Conservation (phyloP, 768 basidiomycete species). For the Leucogyrophana mollusca region DNA sequence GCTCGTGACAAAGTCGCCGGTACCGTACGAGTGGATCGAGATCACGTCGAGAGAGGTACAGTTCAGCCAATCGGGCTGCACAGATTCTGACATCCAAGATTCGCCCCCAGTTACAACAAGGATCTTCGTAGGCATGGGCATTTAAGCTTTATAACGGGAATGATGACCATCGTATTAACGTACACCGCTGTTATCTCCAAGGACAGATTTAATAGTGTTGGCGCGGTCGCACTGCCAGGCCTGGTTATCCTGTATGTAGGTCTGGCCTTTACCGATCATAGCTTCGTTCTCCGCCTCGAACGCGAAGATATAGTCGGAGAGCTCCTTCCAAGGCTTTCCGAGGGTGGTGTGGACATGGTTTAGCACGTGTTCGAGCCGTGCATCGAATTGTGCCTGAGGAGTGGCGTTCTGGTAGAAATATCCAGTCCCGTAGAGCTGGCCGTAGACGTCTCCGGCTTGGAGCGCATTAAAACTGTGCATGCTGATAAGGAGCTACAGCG, state of each 20-base stretch:
- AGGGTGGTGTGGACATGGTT: slow-evolving; percentile 37
- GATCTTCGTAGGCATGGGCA: too few species aligned
- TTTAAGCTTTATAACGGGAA: too few species aligned
- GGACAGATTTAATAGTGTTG: slow-evolving; percentile 18
- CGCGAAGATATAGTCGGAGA: slow-evolving; percentile 36
- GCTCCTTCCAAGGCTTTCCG: slow-evolving; percentile 36
- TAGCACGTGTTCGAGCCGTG: slow-evolving; percentile 35
- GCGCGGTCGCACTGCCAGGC: slow-evolving; percentile 29
- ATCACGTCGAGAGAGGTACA: slow-evolving; percentile 32
- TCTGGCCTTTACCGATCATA: slow-evolving; percentile 28
- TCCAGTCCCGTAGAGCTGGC: slow-evolving; percentile 27
- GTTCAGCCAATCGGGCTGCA: slow-evolving; percentile 20
- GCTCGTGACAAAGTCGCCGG: slow-evolving; percentile 25
- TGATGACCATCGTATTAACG: too few species aligned
- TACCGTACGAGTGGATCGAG: slow-evolving; percentile 37
- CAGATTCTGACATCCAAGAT: slow-evolving; percentile 26
- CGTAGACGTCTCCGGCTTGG: slow-evolving; percentile 32
- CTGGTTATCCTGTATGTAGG: slow-evolving; percentile 13
- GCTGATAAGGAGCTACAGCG: slow-evolving; percentile 14
- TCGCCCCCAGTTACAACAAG: slow-evolving; percentile 29
- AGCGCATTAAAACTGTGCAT: slow-evolving; percentile 33
- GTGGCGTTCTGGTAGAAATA: slow-evolving; percentile 31
- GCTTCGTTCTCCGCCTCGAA: slow-evolving; percentile 38
- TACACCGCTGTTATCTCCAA: slow-evolving; percentile 21
- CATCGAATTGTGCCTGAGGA: slow-evolving; percentile 31